These are phyloP conservation scores for Colletotrichum karsti DNA, from an alignment of 2,329 filamentous ascomycete genomes.

Conservation along the genomic window DNA sequence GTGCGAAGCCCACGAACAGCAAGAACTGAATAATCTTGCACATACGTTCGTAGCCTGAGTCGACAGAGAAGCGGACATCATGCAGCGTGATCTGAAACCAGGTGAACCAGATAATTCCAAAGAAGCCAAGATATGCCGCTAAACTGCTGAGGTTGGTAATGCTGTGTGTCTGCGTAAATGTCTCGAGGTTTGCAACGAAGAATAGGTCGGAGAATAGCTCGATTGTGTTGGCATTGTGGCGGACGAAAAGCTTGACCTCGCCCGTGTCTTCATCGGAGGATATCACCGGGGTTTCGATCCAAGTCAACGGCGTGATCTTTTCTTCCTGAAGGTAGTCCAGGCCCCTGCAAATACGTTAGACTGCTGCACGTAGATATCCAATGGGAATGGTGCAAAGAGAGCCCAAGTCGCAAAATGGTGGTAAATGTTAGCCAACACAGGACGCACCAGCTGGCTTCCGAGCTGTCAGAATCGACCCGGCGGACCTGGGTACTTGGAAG, in stretches of 20 bases:
- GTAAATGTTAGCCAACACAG: not conserved
- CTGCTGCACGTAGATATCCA: not conserved
- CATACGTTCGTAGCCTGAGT: slow-evolving; percentile 62
- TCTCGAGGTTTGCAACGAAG: slow-evolving; percentile 67
- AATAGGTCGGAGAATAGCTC: slow-evolving; percentile 69
- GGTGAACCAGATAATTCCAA: slow-evolving; percentile 66
- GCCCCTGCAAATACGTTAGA: not conserved
- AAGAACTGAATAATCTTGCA: slow-evolving; percentile 63
- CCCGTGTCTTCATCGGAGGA: slow-evolving; percentile 7
- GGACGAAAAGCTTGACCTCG: slow-evolving; percentile 12
- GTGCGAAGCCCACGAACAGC: slow-evolving; percentile 64
- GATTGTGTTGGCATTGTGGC: slow-evolving; percentile 57
- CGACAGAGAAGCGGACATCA: slow-evolving; percentile 65
- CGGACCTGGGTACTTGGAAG: slow-evolving; percentile 17
- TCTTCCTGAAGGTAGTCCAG: slow-evolving; percentile 26
- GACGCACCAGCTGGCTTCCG: slow-evolving; percentile 10
- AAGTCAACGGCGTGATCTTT: slow-evolving; percentile 23
- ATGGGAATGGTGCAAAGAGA: not conserved
- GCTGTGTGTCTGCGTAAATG: slow-evolving; percentile 62
- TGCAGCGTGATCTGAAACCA: slow-evolving; percentile 68
- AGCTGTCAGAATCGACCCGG: slow-evolving; percentile 13
- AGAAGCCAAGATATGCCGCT: slow-evolving; percentile 58
- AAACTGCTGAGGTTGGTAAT: slow-evolving; percentile 54
- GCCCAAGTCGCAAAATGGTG: not conserved
- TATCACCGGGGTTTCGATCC: slow-evolving; percentile 24